A percentile compares a stretch with the other conserved stretches of the same genome.
These are phyloP conservation scores for Solanum gandarillasii DNA, from an alignment of 257 asterid species.

Conservation along the genomic window DNA sequence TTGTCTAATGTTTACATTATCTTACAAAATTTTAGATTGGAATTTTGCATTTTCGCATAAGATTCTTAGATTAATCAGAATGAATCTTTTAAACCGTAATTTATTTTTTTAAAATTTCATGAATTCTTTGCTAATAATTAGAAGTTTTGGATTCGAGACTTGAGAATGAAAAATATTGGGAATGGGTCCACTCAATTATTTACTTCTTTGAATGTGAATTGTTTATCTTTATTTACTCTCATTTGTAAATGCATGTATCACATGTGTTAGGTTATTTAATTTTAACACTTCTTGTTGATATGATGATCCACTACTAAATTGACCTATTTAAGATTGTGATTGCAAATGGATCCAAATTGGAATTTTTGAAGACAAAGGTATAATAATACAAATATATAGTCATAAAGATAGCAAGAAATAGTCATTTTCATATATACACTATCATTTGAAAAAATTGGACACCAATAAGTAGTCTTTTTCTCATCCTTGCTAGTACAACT, in stretches of 20 bases:
- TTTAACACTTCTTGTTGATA: not conserved
- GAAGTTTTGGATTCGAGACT: accelerated
- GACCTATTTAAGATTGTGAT: not conserved
- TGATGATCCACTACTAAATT: not conserved
- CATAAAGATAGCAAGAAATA: not conserved
- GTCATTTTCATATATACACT: not conserved
- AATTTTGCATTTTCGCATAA: not conserved
- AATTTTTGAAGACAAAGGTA: not conserved
- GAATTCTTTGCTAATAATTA: accelerated
- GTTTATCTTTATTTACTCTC: not conserved
- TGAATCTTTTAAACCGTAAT: not conserved
- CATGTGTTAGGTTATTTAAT: not conserved
- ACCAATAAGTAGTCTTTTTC: not conserved
- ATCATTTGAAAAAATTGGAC: not conserved
- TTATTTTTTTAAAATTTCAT: accelerated
- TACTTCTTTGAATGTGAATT: not conserved
- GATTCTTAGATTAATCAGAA: not conserved
- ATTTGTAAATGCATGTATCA: not conserved
- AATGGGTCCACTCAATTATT: not conserved
- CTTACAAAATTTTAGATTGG: not conserved
- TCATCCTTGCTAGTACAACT: not conserved
- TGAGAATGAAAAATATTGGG: accelerated
- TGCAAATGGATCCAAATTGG: not conserved
- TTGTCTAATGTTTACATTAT: not conserved
- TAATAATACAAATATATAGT: not conserved